These are phyloP conservation scores for Talaromyces marneffei DNA, from an alignment of 2,329 filamentous ascomycete species.

Conservation along the genomic window DNA sequence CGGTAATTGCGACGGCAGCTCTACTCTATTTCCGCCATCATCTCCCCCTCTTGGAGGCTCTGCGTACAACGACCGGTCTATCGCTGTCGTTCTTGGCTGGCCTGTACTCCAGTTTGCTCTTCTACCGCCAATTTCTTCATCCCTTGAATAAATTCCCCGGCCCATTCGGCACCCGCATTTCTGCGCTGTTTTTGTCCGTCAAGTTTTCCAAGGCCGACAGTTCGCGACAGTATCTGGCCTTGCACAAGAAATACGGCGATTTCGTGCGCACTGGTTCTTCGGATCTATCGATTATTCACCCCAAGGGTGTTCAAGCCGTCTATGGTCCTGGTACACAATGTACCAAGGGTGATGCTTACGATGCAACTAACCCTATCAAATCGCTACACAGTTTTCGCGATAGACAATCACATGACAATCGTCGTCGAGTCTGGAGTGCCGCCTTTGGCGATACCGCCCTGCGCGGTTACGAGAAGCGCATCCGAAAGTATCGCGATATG, in stretches of 20 bases:
- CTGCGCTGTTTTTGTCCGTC: constrained; percentile 26
- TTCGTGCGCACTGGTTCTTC: constrained; percentile 33
- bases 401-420: constrained; percentile 31
- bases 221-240: constrained; percentile 22
- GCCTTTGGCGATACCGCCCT: constrained; percentile 39
- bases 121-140: constrained; percentile 20
- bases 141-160: constrained; percentile 19
- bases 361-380: constrained; percentile 25
- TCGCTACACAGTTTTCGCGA: constrained; percentile 38
- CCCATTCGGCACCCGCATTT: constrained; percentile 29
- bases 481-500: constrained; percentile 32
- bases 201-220: constrained; percentile 21
- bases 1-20: constrained; percentile 7
- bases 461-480: constrained; percentile 37
- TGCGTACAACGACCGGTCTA: background rate
- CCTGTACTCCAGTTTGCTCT: constrained; percentile 27
- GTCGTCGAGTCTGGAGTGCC: constrained; percentile 37
- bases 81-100: constrained; percentile 9
- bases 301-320: constrained; percentile 33
- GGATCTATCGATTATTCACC: constrained; percentile 32
- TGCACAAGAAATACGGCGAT: constrained; percentile 34
- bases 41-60: background rate
- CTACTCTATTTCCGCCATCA: constrained; percentile 2
- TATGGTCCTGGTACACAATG: constrained; percentile 36
- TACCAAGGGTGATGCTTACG: constrained; percentile 40